Evolutionary conservation across 2,329 filamentous ascomycete genomes (phyloP), one percentile per base, ranked within the genome.

Genomic region (Cercospora zeina): DNA sequence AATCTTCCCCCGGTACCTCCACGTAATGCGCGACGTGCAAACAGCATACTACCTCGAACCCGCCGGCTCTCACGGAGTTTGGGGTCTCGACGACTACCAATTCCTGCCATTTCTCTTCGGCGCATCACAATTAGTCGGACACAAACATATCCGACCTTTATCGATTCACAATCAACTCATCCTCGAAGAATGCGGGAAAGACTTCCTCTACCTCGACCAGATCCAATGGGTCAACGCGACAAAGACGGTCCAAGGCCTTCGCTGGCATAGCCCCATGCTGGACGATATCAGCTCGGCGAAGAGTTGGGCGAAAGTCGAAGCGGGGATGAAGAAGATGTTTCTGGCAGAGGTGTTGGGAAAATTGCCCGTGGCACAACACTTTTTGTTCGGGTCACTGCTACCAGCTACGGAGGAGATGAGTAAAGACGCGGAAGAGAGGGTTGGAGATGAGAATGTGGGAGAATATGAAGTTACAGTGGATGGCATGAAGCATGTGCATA

Each of bases 221-320:
- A 91, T 99, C 27, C 84, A 85, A 56, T 99, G 96, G 77, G 93
- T 99, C 62, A 97, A 97, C 77, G 90, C 87, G 69, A 96, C 96
- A 62, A 99, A 99, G 81, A 96, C 91, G 1, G 93, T 97, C 62
- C 91, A 96, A 72, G 93, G 93, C 1, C 79, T 99, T 64, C 85
- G 95, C 49, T 99, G 95, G 95, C 96, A 99, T 72, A 93, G 89
- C 67, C 95, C 96, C 3, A 97, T 99, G 96, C 85, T 99, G 16
- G 95, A 99, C 74, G 95, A 99, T 75, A 99, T 99, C 67, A 95
- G 90, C 3, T 88, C 91, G 1, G 89, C 93, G 14, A 93, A 91
- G 75, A 90, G 83, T 39, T 99, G 95, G 95, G 80, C 77, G 67
- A 99, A 99, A 81, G 89, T 99, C 54, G 93, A 97, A 75, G 89